Evolutionary conservation across 2,329 filamentous ascomycete species (phyloP).

Genomic region (Tolypocladium endophyticum): DNA sequence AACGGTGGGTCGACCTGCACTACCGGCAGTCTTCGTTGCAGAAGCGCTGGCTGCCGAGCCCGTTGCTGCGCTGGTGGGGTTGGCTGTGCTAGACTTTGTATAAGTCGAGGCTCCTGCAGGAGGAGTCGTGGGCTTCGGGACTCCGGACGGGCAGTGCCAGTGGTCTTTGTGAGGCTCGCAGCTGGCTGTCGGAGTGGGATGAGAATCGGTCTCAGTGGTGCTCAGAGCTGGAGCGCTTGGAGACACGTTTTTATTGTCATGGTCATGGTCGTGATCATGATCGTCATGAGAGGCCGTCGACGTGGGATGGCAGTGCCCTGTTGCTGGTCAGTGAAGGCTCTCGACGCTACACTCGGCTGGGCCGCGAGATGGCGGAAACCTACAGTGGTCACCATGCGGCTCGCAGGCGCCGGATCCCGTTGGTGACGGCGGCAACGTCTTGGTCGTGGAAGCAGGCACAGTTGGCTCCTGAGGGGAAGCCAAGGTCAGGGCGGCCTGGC

Average conservation of each 20-base stretch:
- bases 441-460: background rate
- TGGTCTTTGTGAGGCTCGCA: background rate
- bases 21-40: background rate
- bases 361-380: background rate
- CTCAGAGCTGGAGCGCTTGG: no score
- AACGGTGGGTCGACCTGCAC: background rate
- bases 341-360: background rate
- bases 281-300: background rate
- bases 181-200: background rate
- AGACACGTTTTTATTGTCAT: background rate
- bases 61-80: background rate
- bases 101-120: conserved; percentile 2
- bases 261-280: background rate
- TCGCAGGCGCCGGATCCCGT: conserved; percentile 7
- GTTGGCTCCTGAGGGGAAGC: conserved; percentile 1
- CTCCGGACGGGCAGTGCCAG: background rate
- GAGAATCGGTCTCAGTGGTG: background rate
- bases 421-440: conserved; percentile 9
- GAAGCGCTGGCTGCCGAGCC: background rate
- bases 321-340: background rate
- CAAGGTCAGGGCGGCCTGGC: conserved; percentile 3
- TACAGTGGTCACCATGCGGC: conserved; percentile 8
- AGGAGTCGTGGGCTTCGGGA: conserved; percentile 5
- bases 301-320: conserved; percentile 8
- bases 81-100: background rate